Base-by-base conservation (phyloP, 2,329 filamentous ascomycete species). In the Trichoderma koningii region DNA sequence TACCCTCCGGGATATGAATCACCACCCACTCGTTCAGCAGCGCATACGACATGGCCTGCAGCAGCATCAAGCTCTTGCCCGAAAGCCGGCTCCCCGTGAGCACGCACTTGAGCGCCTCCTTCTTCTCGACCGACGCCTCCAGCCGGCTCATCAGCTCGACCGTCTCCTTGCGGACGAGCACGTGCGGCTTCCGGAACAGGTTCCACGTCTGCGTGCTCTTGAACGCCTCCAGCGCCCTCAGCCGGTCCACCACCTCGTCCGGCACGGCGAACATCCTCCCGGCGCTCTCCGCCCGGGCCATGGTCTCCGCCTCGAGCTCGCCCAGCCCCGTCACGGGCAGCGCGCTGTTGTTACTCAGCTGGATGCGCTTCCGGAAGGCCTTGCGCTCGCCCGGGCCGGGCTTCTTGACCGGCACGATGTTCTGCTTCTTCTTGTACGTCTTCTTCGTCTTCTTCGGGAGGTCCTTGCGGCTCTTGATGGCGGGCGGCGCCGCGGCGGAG, bases 291-390 rank as follows among this genome's bases (percentile, higher is more conserved):
- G 79, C 77, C 63, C 83, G 79, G 19, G 83, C 76, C 77, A 89
- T 79, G 50, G 82, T 84, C 68, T 83, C 80, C 10, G 78, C 74
- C 14, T 78, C 82, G 63, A 96, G 73, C 55, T 89, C 83, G 66
- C 83, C 78, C 70, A 96, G 81, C 12, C 87, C 90, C 26, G 81
- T 74, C 7, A 98, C 89, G 66, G 89, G 86, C 44, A 97, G 81
- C 56, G 95, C 95, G 79, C 97, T 98, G 77, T 91, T 90, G 80
- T 98, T 99, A 82, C 90, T 94, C 67, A 99, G 87, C 66, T 96
- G 88, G 72, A 99, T 91, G 70, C 91, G 88, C 81, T 96, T 97
- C 69, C 93, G 88, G 74, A 91, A 82, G 30, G 91, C 91, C 79
- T 93, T 96, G 70, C 93, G 87, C 82, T 97, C 93, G 69, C 93